These are phyloP conservation scores for Magnusiomyces tetraspermus DNA, from an alignment of 1,139 yeast species.

Conservation along the genomic window DNA sequence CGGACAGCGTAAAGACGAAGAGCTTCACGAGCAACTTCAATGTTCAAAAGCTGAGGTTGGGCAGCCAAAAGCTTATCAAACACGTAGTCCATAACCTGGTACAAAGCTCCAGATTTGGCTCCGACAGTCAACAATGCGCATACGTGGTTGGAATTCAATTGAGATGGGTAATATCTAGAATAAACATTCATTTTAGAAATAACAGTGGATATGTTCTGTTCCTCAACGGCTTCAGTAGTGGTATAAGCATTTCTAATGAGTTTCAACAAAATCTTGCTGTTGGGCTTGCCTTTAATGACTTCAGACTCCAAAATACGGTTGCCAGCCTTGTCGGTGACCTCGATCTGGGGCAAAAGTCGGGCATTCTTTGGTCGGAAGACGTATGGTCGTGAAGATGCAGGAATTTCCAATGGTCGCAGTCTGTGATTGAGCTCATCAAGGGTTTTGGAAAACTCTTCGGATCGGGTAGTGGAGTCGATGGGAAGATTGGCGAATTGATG, in stretches of 20 bases:
- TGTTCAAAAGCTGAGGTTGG: constrained; percentile 4
- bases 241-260: constrained; percentile 7
- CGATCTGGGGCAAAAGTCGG: constrained; percentile 5
- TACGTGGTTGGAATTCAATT: constrained; percentile 11
- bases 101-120: constrained; percentile 11
- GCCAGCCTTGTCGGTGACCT: constrained; percentile 14
- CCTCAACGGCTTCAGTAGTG: constrained; percentile 7
- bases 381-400: constrained; percentile 8
- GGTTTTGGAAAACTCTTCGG: constrained; percentile 9
- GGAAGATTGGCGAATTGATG: not conserved
- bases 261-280: constrained; percentile 10
- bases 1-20: constrained; percentile 13
- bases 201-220: constrained; percentile 3
- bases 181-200: constrained; percentile 4
- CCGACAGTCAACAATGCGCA: constrained; percentile 11
- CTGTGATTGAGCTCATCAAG: constrained; percentile 12
- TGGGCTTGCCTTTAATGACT: constrained; percentile 12
- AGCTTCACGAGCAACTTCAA: constrained; percentile 8
- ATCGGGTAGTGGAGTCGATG: not conserved
- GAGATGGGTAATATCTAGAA: constrained; percentile 11
- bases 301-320: constrained; percentile 7
- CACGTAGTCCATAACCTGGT: constrained; percentile 9
- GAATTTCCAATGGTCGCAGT: constrained; percentile 11
- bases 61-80: constrained; percentile 2
- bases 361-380: constrained; percentile 15